phyloP scores from a whole-genome alignment of 2,329 filamentous ascomycete species.

The Aureobasidium pullulans region DNA sequence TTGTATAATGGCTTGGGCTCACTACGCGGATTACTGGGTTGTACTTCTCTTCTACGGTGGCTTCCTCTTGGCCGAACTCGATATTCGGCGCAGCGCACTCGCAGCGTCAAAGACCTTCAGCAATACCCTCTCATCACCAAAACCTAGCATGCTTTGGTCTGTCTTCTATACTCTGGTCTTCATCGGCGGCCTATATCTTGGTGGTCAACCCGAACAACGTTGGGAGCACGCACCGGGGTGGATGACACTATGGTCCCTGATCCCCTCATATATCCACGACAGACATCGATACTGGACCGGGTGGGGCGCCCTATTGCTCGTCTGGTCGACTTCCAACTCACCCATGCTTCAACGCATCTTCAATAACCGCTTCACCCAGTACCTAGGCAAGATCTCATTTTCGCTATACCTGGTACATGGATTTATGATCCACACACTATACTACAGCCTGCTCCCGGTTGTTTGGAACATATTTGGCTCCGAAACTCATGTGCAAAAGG shows the following conservation, averaged over 20 bases:
- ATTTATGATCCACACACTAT: conserved; percentile 46
- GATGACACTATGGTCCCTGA: neutral
- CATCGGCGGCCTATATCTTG: neutral
- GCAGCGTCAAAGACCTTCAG: conserved; percentile 43
- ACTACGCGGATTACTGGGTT: conserved; percentile 46
- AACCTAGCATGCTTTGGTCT: neutral
- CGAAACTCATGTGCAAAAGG: conserved; percentile 38
- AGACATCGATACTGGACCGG: neutral
- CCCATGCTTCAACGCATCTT: conserved; percentile 44
- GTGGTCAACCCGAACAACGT: neutral
- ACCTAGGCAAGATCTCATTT: conserved; percentile 53
- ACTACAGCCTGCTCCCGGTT: conserved; percentile 37
- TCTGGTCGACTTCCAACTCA: conserved; percentile 31
- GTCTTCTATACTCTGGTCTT: neutral
- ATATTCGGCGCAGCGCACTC: conserved; percentile 26
- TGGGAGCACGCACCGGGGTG: neutral
- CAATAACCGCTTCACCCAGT: conserved; percentile 44
- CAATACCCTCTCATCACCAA: conserved; percentile 29
- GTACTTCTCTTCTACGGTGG: conserved; percentile 49
- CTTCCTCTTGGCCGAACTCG: conserved; percentile 48
- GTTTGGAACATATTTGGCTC: conserved; percentile 24
- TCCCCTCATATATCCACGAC: neutral
- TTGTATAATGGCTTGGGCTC: conserved; percentile 38
- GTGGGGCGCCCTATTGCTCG: neutral
- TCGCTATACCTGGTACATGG: conserved; percentile 55